These are phyloP conservation scores for Blumeriella jaapii DNA, from an alignment of 2,329 filamentous ascomycete species.

Conservation along the genomic window DNA sequence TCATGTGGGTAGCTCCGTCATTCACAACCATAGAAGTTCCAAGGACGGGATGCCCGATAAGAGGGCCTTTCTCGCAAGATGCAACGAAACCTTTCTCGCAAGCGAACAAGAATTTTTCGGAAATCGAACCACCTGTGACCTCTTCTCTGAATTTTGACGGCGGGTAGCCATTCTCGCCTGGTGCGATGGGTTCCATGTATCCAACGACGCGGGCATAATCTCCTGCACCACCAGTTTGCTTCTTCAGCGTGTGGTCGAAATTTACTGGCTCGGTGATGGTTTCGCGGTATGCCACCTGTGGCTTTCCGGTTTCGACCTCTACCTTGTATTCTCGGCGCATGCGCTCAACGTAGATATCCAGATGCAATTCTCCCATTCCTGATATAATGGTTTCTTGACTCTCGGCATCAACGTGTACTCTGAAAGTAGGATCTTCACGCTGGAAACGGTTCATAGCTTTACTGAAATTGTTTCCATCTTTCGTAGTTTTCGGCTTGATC, in stretches of 20 bases:
- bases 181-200: conserved; percentile 71
- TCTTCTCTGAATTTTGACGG: conserved; percentile 77
- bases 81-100: conserved; percentile 90
- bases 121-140: conserved; percentile 80
- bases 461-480: conserved; percentile 86
- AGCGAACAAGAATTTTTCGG: conserved; percentile 89
- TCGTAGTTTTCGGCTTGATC: conserved; percentile 89
- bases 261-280: conserved; percentile 70
- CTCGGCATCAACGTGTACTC: conserved; percentile 83
- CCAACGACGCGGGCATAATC: conserved; percentile 90
- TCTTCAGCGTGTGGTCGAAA: conserved; percentile 90
- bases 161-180: conserved; percentile 36
- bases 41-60: conserved; percentile 87
- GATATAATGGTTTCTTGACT: conserved; percentile 96
- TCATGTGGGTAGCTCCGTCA: conserved; percentile 94
- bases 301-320: conserved; percentile 89
- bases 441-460: conserved; percentile 99
- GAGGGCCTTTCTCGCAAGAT: conserved; percentile 73
- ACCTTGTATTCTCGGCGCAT: conserved; percentile 95
- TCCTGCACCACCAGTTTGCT: conserved; percentile 89
- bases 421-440: conserved; percentile 94
- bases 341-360: conserved; percentile 95
- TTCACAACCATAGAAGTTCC: conserved; percentile 86
- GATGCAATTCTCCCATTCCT: conserved; percentile 94
- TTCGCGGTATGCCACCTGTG: conserved; percentile 94